A percentile compares a stretch with the other conserved stretches of the same genome.
phyloP scores from a whole-genome alignment of 1,284 basidiomycete species.

The Vanrija pseudolonga region DNA sequence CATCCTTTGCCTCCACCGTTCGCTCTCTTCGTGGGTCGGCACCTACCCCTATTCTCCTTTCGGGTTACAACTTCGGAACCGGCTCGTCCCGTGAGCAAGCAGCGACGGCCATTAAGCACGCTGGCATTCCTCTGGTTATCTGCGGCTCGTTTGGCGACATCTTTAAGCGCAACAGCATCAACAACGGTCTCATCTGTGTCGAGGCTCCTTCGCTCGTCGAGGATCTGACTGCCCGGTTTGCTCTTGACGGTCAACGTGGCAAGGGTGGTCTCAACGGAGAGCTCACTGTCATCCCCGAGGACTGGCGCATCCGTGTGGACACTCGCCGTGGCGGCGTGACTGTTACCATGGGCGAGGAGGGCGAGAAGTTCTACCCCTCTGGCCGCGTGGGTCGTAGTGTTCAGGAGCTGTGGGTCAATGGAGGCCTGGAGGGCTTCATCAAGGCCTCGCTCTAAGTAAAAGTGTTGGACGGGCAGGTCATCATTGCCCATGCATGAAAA shows the following conservation, averaged over 20 bases:
- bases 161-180: conserved; percentile 98
- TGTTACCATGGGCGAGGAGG: conserved; percentile 52
- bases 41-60: conserved; percentile 65
- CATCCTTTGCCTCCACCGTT: conserved; percentile 73
- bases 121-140: conserved; percentile 88
- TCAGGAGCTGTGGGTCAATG: conserved; percentile 70
- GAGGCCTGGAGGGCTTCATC: conserved; percentile 55
- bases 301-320: conserved; percentile 62
- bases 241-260: conserved; percentile 67
- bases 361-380: conserved; percentile 61
- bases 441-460: conserved; percentile 48
- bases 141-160: conserved; percentile 98
- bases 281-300: conserved; percentile 67
- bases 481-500: too few species aligned
- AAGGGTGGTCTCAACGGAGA: conserved; percentile 72
- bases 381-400: conserved; percentile 81
- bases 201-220: conserved; percentile 85
- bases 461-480: too few species aligned
- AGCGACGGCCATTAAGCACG: conserved; percentile 91
- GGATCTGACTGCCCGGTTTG: conserved; percentile 73
- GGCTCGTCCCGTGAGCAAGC: conserved; percentile 99
- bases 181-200: conserved; percentile 94
- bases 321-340: conserved; percentile 67
- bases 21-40: conserved; percentile 56
- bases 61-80: conserved; percentile 98